phyloP scores from a whole-genome alignment of 805 yeast genomes.

The Metschnikowia gelsemii region DNA sequence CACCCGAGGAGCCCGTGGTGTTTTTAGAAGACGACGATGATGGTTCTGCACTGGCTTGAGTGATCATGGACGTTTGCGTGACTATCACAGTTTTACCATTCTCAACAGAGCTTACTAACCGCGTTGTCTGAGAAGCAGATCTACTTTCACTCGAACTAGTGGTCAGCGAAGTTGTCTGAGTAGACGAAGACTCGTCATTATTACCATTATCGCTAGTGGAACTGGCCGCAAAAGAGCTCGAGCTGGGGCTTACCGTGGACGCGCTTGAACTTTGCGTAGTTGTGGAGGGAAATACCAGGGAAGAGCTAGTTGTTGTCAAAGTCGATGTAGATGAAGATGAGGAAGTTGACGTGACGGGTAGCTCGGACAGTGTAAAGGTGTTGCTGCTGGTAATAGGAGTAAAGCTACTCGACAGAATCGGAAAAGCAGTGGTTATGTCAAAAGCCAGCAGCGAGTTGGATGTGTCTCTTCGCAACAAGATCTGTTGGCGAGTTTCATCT shows the following conservation, averaged over 20 bases:
- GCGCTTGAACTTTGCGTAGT: no score
- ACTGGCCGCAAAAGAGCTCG: background rate
- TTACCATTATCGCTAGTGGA: background rate
- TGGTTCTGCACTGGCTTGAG: constrained; percentile 25
- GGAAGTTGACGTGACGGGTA: no score
- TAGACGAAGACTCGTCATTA: background rate
- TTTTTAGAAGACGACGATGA: constrained; percentile 24
- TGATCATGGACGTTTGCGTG: constrained; percentile 37
- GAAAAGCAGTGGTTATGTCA: no score
- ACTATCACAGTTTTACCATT: constrained; percentile 40
- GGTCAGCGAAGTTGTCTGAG: background rate
- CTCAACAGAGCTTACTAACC: constrained; percentile 28
- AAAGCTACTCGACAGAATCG: background rate
- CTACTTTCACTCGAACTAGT: background rate
- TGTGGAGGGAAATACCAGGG: no score
- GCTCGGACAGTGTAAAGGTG: no score
- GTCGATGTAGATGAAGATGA: no score
- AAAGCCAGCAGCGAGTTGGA: constrained; percentile 7
- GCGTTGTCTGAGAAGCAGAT: constrained; percentile 24
- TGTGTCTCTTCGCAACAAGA: constrained; percentile 6
- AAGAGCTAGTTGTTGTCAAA: no score
- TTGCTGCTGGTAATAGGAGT: background rate
- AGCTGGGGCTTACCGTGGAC: no score
- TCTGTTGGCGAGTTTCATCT: constrained; percentile 1
- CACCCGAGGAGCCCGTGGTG: constrained; percentile 24